phyloP scores from a whole-genome alignment of 176 grass and related monocot genomes.

The Carex parvula region DNA sequence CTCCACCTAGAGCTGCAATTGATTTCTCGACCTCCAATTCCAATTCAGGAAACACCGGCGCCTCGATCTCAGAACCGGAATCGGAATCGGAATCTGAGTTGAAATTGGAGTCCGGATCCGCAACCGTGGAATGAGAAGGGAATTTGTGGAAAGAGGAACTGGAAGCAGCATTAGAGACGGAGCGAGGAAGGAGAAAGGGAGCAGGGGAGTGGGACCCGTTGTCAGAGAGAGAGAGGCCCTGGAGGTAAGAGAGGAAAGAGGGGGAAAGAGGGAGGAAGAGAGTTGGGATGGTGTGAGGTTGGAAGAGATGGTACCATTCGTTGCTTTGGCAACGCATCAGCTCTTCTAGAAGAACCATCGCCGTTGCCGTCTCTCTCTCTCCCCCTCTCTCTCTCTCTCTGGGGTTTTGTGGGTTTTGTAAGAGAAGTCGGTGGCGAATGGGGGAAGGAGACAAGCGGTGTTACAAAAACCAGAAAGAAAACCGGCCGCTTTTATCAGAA shows the following conservation, averaged over 20 bases:
- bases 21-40: slow-evolving; percentile 61
- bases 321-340: slow-evolving; percentile 56
- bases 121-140: slow-evolving; percentile 18
- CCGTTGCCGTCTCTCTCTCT: neutral
- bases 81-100: neutral
- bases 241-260: slow-evolving; percentile 66
- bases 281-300: slow-evolving; percentile 54
- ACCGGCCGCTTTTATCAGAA: too few relatives aligned
- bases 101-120: slow-evolving; percentile 49
- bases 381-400: neutral
- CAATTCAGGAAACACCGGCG: slow-evolving; percentile 63
- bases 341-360: slow-evolving; percentile 53
- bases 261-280: slow-evolving; percentile 43
- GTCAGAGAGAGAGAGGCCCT: slow-evolving; percentile 23
- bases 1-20: slow-evolving; percentile 55
- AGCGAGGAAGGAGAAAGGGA: slow-evolving; percentile 53
- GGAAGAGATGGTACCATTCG: slow-evolving; percentile 65
- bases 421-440: neutral
- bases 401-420: neutral
- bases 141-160: slow-evolving; percentile 33
- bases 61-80: neutral
- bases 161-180: slow-evolving; percentile 37
- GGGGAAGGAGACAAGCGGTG: neutral
- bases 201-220: neutral
- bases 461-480: too few relatives aligned